Evolutionary conservation across 2,329 filamentous ascomycete genomes (phyloP), one percentile per base, ranked within the genome.

Genomic region (Ophiostoma perfectum): DNA sequence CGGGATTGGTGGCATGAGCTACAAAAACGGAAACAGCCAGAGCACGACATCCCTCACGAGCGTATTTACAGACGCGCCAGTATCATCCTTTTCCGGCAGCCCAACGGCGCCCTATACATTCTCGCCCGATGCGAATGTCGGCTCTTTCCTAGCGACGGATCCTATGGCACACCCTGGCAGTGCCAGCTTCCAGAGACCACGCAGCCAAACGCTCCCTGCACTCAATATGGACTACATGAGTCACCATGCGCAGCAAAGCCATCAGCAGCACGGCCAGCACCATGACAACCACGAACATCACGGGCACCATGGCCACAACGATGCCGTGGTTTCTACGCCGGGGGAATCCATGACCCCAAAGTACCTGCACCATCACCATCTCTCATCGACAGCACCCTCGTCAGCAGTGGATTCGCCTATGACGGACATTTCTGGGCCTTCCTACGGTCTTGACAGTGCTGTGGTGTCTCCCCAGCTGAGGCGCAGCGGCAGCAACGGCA

Each of bases 191-290:
- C 89, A 90, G 73, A 85, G 92, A 68, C 91, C 91, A n/a, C 85
- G 92, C 74, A 95, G 91, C 76, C 92, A 96, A 77, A 96, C 92
- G 0, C 93, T 96, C 71, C 92, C 93, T 0, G 87, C 89, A 62
- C 80, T 92, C 58, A 87, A 87, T 68, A 81, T 90, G 62, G 88
- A 85, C 69, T 85, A 82, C 69, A 78, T 83, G 72, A 83, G 81
- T 72, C 82, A 83, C 68, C 71, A 75, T 27, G 27, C 27, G 18
- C 77, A 69, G 14, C 49, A 55, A n/a, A 49, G 77, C 49, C 72
- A 72, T 4, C 58, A 62, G 2, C 58, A 62, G 14, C 38, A 63
- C 14, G 14, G 42, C 14, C 58, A 63, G 6, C 36, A 18, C 5
- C 36, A n/a, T 8, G 41, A 64, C n/a, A 39, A 27, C 2, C 38